Evolutionary conservation across 768 basidiomycete genomes (phyloP).

Genomic region (Russula sp.): DNA sequence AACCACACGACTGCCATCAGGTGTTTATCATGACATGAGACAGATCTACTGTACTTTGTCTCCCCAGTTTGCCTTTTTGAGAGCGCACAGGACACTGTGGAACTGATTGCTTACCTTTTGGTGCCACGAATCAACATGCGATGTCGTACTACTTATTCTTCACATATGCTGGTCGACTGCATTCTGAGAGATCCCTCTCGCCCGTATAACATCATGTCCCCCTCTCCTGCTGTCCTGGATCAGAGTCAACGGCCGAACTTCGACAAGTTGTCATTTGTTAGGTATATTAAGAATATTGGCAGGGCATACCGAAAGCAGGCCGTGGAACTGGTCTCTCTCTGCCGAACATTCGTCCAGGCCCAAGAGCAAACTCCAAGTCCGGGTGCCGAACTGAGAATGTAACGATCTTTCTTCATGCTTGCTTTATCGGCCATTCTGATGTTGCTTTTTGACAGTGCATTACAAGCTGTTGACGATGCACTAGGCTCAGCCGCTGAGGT

Average conservation of each 20-base stretch:
- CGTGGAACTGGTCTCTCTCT: conserved; percentile 2
- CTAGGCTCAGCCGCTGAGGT: not conserved
- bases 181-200: not conserved
- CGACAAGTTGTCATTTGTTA: conserved; percentile 5
- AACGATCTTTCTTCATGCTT: not conserved
- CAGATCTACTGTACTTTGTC: not conserved
- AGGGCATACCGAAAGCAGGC: conserved; percentile 3
- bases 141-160: not conserved
- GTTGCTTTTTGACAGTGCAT: not conserved
- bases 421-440: not conserved
- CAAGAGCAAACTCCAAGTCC: not conserved
- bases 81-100: not conserved
- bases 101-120: not conserved
- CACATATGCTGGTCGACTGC: no score
- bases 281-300: conserved; percentile 10
- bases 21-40: no score
- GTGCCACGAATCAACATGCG: not conserved
- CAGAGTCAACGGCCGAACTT: not conserved
- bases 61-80: not conserved
- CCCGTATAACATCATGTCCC: not conserved
- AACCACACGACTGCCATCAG: no score
- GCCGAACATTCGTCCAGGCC: not conserved
- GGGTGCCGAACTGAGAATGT: not conserved
- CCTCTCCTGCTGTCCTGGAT: not conserved
- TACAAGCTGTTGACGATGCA: not conserved